A percentile compares a stretch with the other conserved stretches of the same genome.
phyloP scores from a whole-genome alignment of 108 stramenopile species.

The Bacterosira constricta region DNA sequence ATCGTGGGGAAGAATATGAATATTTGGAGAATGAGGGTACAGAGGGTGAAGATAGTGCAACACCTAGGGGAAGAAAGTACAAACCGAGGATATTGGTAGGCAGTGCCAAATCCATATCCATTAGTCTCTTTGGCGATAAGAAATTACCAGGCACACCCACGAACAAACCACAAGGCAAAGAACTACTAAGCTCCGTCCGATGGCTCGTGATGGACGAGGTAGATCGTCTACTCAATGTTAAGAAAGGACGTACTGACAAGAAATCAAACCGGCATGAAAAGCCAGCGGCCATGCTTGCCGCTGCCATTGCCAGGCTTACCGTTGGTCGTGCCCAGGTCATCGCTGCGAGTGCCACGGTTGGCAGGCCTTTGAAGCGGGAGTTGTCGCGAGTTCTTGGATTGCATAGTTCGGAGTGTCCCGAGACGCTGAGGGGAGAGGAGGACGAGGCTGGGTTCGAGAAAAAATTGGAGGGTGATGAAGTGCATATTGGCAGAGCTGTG shows the following conservation, averaged over 20 bases:
- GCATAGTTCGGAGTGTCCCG: constrained; percentile 76
- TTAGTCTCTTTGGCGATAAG: constrained; percentile 69
- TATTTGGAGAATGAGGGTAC: constrained; percentile 42
- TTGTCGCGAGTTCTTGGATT: constrained; percentile 85
- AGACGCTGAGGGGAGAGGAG: constrained; percentile 63
- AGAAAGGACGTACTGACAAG: constrained; percentile 49
- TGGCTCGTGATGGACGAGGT: constrained; percentile 87
- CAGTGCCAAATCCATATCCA: constrained; percentile 79
- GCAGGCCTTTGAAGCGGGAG: constrained; percentile 88
- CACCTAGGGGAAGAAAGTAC: constrained; percentile 6
- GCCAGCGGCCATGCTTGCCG: constrained; percentile 81
- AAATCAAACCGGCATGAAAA: constrained; percentile 72
- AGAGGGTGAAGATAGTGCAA: constrained; percentile 26
- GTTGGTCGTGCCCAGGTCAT: constrained; percentile 80
- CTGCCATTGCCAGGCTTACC: constrained; percentile 71
- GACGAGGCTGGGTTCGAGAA: constrained; percentile 30
- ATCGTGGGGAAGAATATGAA: constrained; percentile 46
- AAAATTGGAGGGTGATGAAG: constrained; percentile 28
- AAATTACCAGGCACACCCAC: constrained; percentile 83
- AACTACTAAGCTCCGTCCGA: constrained; percentile 56
- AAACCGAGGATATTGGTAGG: constrained; percentile 76
- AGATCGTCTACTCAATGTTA: constrained; percentile 68
- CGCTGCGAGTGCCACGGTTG: constrained; percentile 94
- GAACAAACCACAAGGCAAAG: constrained; percentile 76
- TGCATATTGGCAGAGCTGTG: constrained; percentile 70